Conservation (phyloP, 2,329 filamentous ascomycete species). For the Nannizzia gypsea region DNA sequence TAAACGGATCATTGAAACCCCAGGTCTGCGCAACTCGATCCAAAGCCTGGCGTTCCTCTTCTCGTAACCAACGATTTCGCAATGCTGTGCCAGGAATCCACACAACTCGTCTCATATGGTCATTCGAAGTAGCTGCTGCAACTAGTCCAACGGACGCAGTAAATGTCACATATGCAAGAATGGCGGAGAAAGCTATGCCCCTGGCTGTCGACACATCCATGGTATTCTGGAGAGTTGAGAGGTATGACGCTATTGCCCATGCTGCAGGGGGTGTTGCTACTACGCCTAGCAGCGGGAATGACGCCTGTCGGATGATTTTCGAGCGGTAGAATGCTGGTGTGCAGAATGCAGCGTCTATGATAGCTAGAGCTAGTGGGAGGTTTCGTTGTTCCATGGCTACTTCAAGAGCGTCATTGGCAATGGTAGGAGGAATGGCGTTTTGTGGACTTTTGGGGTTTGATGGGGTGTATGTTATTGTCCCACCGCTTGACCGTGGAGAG, state of each 20-base stretch:
- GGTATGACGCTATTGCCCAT: conserved; percentile 59
- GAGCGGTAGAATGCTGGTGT: conserved; percentile 33
- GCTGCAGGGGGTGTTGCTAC: conserved; percentile 25
- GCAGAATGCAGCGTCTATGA: conserved; percentile 52
- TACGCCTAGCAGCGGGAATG: conserved; percentile 31
- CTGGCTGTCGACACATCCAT: conserved; percentile 68
- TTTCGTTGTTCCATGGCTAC: conserved; percentile 70
- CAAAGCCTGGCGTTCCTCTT: conserved; percentile 78
- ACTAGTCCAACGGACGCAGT: conserved; percentile 73
- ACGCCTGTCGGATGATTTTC: conserved; percentile 34
- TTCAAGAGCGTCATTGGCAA: conserved; percentile 63
- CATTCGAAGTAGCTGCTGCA: conserved; percentile 75
- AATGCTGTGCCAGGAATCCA: conserved; percentile 77
- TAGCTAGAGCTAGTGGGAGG: conserved; percentile 64
- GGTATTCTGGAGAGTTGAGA: conserved; percentile 56
- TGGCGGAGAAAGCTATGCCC: conserved; percentile 64
- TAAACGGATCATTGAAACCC: conserved; percentile 74
- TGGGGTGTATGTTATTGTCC: conserved; percentile 47
- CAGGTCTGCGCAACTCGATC: conserved; percentile 79
- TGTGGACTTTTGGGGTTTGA: conserved; percentile 57
- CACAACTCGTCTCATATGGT: conserved; percentile 88
- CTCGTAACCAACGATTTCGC: conserved; percentile 69
- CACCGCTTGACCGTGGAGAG: conserved; percentile 49
- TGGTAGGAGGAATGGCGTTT: conserved; percentile 58
- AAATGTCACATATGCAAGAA: conserved; percentile 70